Percentiles rank a stretch among this genome's conserved stretches.
Evolutionary conservation across 768 basidiomycete genomes (phyloP).

Genomic region (Boletus speciosus): DNA sequence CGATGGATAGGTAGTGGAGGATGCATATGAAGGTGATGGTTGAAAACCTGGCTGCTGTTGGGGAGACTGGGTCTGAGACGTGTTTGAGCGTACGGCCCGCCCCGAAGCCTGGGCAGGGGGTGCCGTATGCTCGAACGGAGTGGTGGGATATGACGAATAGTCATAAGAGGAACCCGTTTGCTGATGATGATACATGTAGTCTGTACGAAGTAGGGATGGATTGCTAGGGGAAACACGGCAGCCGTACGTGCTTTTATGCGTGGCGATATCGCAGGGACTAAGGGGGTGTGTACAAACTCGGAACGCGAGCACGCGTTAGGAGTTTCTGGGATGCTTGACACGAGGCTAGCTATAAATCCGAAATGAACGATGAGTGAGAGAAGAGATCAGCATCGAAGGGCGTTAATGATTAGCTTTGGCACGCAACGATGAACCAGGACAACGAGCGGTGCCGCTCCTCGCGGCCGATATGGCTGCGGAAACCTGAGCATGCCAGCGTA

Average conservation of each 20-base stretch:
- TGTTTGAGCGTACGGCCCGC: slow-evolving; percentile 28
- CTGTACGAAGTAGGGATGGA: slow-evolving; percentile 47
- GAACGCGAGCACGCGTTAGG: slow-evolving; percentile 30
- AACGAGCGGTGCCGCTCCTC: slow-evolving; percentile 27
- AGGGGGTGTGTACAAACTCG: slow-evolving; percentile 26
- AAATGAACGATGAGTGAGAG: slow-evolving; percentile 34
- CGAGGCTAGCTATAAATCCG: slow-evolving; percentile 36
- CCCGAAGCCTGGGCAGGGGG: slow-evolving; percentile 29
- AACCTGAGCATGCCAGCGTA: slow-evolving; percentile 1
- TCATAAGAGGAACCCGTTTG: slow-evolving; percentile 47
- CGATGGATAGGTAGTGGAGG: slow-evolving; percentile 29
- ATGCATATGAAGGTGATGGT: slow-evolving; percentile 27
- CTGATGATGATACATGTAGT: slow-evolving; percentile 54
- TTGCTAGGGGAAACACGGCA: slow-evolving; percentile 16
- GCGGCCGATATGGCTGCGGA: slow-evolving; percentile 21
- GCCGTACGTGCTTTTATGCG: slow-evolving; percentile 29
- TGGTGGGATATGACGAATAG: slow-evolving; percentile 42
- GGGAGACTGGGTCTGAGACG: slow-evolving; percentile 34
- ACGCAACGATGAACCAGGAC: slow-evolving; percentile 27
- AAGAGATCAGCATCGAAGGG: slow-evolving; percentile 33
- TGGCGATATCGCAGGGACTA: slow-evolving; percentile 27
- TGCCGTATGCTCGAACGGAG: slow-evolving; percentile 25
- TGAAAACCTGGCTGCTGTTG: slow-evolving; percentile 27
- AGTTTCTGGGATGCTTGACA: slow-evolving; percentile 27
- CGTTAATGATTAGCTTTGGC: slow-evolving; percentile 33